phyloP scores from a whole-genome alignment of 305 asterid species.

The Solanum aculeatissimum region DNA sequence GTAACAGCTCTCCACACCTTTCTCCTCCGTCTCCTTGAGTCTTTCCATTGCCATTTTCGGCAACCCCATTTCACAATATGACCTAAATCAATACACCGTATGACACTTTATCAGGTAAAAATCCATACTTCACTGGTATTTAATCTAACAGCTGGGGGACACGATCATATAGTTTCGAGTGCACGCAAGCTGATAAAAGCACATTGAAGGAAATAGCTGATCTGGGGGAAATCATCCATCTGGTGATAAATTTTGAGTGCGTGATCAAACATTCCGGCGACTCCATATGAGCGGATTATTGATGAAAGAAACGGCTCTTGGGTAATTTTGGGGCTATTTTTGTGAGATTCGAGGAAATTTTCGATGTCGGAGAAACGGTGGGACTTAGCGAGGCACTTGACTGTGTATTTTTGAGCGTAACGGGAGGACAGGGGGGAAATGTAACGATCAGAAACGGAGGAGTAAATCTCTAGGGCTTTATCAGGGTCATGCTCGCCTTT shows the following conservation, averaged over 20 bases:
- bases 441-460: slow-evolving; percentile 32
- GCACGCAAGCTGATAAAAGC: slow-evolving; percentile 39
- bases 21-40: slow-evolving; percentile 47
- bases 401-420: slow-evolving; percentile 49
- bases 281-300: slow-evolving; percentile 66
- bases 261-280: slow-evolving; percentile 61
- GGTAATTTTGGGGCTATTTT: slow-evolving; percentile 42
- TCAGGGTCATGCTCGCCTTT: slow-evolving; percentile 44
- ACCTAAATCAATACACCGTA: slow-evolving; percentile 52
- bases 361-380: slow-evolving; percentile 58
- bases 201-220: slow-evolving; percentile 56
- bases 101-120: slow-evolving; percentile 44
- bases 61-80: slow-evolving; percentile 56
- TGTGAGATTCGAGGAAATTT: slow-evolving; percentile 59
- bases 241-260: slow-evolving; percentile 40
- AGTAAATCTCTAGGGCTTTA: slow-evolving; percentile 55
- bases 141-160: slow-evolving; percentile 44
- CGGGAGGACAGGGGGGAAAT: slow-evolving; percentile 34
- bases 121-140: slow-evolving; percentile 35
- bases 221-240: slow-evolving; percentile 59
- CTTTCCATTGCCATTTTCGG: slow-evolving; percentile 39
- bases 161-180: slow-evolving; percentile 29
- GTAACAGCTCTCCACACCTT: slow-evolving; percentile 30
- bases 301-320: slow-evolving; percentile 58
- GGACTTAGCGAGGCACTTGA: slow-evolving; percentile 59